Evolutionary conservation across 805 yeast species (phyloP).

Genomic region (Candida arabinofermentans): DNA sequence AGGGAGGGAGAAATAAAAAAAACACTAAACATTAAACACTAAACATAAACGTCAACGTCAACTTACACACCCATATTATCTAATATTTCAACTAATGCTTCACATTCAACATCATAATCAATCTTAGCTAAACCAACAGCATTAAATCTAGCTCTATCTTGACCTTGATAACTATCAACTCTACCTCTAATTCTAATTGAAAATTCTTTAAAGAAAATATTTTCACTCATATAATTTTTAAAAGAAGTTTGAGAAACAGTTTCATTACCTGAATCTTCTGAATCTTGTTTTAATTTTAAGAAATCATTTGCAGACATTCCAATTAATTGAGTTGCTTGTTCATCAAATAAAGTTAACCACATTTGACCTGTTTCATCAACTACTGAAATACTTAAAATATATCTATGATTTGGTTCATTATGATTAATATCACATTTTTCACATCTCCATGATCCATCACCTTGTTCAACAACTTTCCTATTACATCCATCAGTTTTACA

Average conservation of each 20-base stretch:
- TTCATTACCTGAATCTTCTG: constrained; percentile 36
- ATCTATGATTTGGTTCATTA: constrained; percentile 72
- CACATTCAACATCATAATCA: constrained; percentile 58
- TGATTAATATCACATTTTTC: constrained; percentile 79
- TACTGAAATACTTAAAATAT: constrained; percentile 70
- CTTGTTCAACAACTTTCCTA: constrained; percentile 74
- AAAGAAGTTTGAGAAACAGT: constrained; percentile 42
- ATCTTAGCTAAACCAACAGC: constrained; percentile 50
- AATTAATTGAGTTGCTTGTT: constrained; percentile 66
- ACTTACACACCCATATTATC: constrained; percentile 25
- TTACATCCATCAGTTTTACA: constrained; percentile 75
- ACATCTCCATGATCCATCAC: constrained; percentile 84
- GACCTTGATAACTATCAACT: constrained; percentile 80
- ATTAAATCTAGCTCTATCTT: constrained; percentile 69
- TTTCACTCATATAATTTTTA: constrained; percentile 24
- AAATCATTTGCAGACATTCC: constrained; percentile 61
- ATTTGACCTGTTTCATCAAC: constrained; percentile 78
- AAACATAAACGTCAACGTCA: neutral
- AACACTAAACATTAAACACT: neutral
- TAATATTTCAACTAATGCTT: constrained; percentile 46
- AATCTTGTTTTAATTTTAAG: constrained; percentile 36
- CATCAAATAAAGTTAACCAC: constrained; percentile 87
- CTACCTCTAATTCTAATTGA: constrained; percentile 76
- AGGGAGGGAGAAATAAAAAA: neutral
- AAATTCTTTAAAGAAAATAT: constrained; percentile 60